A percentile compares a stretch with the other conserved stretches of the same genome.
Conservation (phyloP, 805 yeast species). For the Wickerhamomyces hampshirensis region DNA sequence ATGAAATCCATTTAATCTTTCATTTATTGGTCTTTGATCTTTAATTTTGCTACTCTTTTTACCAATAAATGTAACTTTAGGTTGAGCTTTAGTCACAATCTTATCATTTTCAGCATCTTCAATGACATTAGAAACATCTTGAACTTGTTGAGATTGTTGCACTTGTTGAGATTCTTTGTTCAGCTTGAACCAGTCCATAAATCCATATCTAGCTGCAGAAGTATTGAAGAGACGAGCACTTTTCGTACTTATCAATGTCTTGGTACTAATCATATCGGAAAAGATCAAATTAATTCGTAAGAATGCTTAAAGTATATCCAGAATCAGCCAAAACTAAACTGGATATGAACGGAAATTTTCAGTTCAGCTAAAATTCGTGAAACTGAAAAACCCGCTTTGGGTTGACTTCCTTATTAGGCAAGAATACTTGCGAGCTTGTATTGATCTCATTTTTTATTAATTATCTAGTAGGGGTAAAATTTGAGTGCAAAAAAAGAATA, state of each 20-base stretch:
- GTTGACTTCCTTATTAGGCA: too few relatives aligned
- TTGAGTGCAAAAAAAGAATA: too few relatives aligned
- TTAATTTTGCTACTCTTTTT: constrained; percentile 10
- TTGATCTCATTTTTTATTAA: too few relatives aligned
- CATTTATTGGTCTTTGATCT: constrained; percentile 7
- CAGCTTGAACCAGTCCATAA: constrained; percentile 36
- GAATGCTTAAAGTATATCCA: neutral
- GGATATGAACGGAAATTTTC: too few relatives aligned
- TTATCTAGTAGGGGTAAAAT: too few relatives aligned
- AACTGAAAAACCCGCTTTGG: too few relatives aligned
- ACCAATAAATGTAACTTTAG: constrained; percentile 26
- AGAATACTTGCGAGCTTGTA: too few relatives aligned
- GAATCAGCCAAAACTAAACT: neutral
- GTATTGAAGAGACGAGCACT: constrained; percentile 24
- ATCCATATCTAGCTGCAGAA: constrained; percentile 23
- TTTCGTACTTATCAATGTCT: constrained; percentile 2
- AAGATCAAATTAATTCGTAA: too few relatives aligned
- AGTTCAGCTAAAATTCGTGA: too few relatives aligned
- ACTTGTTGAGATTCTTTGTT: constrained; percentile 25
- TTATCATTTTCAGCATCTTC: constrained; percentile 32
- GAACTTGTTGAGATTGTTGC: constrained; percentile 18
- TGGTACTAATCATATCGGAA: constrained; percentile 6
- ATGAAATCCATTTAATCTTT: constrained; percentile 23
- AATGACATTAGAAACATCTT: constrained; percentile 28
- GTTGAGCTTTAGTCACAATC: constrained; percentile 14